A percentile compares a stretch with the other conserved stretches of the same genome.
Evolutionary conservation across 768 basidiomycete genomes (phyloP).

Genomic region (Tulasnella sp.): DNA sequence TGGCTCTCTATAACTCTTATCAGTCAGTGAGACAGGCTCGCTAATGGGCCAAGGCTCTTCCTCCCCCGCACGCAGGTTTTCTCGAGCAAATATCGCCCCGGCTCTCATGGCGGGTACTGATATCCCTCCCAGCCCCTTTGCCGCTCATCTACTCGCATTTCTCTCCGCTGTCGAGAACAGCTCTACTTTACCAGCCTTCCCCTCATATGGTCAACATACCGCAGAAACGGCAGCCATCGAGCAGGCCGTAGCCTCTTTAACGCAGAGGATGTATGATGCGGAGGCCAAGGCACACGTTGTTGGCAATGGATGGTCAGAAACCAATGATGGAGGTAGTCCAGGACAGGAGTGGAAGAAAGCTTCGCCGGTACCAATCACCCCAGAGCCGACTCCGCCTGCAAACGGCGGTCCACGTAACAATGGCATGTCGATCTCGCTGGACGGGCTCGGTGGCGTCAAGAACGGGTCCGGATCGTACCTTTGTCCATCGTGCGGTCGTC

Average conservation of each 20-base stretch:
- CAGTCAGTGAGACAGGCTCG: too few relatives aligned
- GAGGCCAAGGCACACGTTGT: conserved; percentile 33
- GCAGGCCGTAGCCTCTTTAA: conserved; percentile 40
- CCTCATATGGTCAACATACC: conserved; percentile 39
- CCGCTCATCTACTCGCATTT: conserved; percentile 46
- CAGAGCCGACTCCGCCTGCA: conserved; percentile 12
- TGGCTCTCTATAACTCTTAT: too few relatives aligned
- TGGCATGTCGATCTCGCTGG: conserved; percentile 42
- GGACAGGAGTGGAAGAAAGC: conserved; percentile 6
- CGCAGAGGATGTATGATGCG: conserved; percentile 45
- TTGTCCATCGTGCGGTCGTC: conserved; percentile 41
- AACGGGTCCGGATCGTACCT: conserved; percentile 19
- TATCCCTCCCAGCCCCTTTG: conserved; percentile 27
- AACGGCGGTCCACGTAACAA: background rate
- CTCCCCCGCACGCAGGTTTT: too few relatives aligned
- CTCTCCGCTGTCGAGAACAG: conserved; percentile 51
- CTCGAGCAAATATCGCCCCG: too few relatives aligned
- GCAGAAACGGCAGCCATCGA: conserved; percentile 49
- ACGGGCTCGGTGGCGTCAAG: conserved; percentile 32
- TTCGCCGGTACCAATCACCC: background rate
- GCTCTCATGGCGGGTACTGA: background rate
- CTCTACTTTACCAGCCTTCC: conserved; percentile 14
- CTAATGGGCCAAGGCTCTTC: too few relatives aligned
- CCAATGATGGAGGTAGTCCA: conserved; percentile 1
- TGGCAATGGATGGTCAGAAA: background rate